Base-by-base conservation (phyloP, 805 yeast genomes). In the Saccharomycopsis sp. region DNA sequence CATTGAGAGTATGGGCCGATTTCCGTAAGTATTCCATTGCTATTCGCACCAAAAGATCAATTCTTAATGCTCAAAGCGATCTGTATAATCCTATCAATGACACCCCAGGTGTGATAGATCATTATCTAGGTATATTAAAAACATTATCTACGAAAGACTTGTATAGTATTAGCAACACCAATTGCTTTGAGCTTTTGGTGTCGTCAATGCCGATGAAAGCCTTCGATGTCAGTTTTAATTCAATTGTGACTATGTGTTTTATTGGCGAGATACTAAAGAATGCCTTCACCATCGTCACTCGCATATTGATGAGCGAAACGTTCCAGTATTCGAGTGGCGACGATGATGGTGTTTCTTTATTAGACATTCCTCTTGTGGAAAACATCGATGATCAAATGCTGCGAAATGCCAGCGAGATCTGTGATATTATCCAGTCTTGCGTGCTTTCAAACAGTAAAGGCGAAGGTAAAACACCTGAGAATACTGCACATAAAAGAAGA, bases 161-260 rank as follows among this genome's bases (percentile, higher is more conserved):
- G 71, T 72, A 65, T 64, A 69, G 8, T 1, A 69, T 78, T 52
- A 60, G 76, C 23, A 74, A 74, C 42, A 62, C 69, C 2, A 87
- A 84, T 65, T 80, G 79, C 61, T 82, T 85, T 64, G 84, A 79
- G 47, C 63, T 73, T 15, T 71, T 85, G 50, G 81, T 83, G 2
- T 76, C 77, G 7, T 72, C 77, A 2, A 68, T 77, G 24, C 83
- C 85, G n/a, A 66, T 75, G 3, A 76, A 77, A n/a, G 72, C 74
- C 12, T 62, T 76, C 3, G 79, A 80, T 0, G 67, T 78, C 49
- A 68, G 69, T 47, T 80, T 77, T 63, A 78, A 83, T 65, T 67
- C 78, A 1, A 68, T 86, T 2, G 69, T 82, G 47, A 71, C 74
- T 34, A 62, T 79, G 5, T 82, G 86, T 58, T 83, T 76, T 58